Evolutionary conservation across 495 filamentous ascomycete species (phyloP).

Genomic region (Tetracladium setigerum): DNA sequence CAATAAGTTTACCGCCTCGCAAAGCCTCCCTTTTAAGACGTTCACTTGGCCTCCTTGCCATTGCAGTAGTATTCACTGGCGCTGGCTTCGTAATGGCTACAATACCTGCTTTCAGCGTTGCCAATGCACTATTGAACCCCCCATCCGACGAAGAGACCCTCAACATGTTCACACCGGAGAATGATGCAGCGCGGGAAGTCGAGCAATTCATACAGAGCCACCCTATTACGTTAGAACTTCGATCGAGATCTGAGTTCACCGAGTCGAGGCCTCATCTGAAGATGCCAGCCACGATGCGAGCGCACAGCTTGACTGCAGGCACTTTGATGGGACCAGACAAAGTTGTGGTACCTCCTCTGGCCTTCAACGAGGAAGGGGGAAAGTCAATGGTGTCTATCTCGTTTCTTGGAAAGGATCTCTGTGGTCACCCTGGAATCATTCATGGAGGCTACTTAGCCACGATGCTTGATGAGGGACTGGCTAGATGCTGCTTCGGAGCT

Average conservation of each 20-base stretch:
- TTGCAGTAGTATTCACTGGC: constrained; percentile 37
- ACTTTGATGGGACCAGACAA: constrained; percentile 66
- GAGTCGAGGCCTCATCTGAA: constrained; percentile 85
- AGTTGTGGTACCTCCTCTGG: constrained; percentile 75
- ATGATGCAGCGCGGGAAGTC: constrained; percentile 51
- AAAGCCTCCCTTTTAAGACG: constrained; percentile 21
- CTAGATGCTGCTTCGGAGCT: constrained; percentile 83
- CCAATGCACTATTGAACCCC: constrained; percentile 38
- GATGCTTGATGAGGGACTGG: constrained; percentile 84
- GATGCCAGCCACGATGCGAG: constrained; percentile 57
- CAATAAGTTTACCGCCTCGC: background rate
- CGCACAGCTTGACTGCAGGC: constrained; percentile 75
- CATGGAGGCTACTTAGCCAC: constrained; percentile 91
- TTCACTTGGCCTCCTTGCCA: constrained; percentile 24
- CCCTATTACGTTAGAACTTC: constrained; percentile 59
- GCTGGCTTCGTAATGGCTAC: constrained; percentile 48
- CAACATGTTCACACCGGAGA: constrained; percentile 53
- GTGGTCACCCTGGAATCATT: constrained; percentile 85
- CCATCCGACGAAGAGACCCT: constrained; percentile 70
- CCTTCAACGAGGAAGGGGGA: constrained; percentile 64
- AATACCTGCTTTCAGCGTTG: constrained; percentile 35
- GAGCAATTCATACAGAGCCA: constrained; percentile 69
- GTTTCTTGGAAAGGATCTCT: constrained; percentile 76
- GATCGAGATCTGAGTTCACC: constrained; percentile 54
- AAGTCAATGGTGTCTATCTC: constrained; percentile 66